phyloP scores from a whole-genome alignment of 345 rosid genomes.

The Citrus australasica region DNA sequence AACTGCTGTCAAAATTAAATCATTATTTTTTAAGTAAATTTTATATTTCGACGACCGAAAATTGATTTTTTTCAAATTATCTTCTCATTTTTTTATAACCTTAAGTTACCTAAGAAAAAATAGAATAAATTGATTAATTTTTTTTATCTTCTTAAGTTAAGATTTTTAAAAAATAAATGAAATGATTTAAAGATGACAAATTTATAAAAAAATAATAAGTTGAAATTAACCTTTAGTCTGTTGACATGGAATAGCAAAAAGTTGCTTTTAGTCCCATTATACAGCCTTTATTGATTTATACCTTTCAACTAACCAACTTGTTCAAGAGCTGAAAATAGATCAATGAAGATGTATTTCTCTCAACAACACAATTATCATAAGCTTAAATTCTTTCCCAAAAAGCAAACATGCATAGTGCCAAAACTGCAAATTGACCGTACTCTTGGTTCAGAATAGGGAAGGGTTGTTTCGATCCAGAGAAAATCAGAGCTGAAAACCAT shows the following conservation, averaged over 20 bases:
- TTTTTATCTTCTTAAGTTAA: no score
- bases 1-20: not conserved
- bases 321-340: not conserved
- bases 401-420: not conserved
- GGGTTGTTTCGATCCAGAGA: not conserved
- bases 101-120: no score
- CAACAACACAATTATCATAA: not conserved
- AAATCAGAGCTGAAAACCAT: not conserved
- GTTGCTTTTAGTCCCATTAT: not conserved
- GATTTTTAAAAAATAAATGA: no score
- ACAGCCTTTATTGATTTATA: not conserved
- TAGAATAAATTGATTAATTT: no score
- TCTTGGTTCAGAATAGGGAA: not conserved
- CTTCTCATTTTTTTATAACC: no score
- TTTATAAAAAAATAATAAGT: no score
- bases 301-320: not conserved
- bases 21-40: not conserved
- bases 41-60: fast-evolving
- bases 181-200: no score
- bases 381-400: not conserved
- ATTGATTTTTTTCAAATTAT: no score
- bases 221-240: not conserved
- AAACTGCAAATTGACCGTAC: not conserved
- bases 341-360: not conserved
- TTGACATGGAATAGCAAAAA: not conserved